These are phyloP conservation scores for Torulaspora globosa DNA, from an alignment of 1,139 yeast genomes.

Conservation along the genomic window DNA sequence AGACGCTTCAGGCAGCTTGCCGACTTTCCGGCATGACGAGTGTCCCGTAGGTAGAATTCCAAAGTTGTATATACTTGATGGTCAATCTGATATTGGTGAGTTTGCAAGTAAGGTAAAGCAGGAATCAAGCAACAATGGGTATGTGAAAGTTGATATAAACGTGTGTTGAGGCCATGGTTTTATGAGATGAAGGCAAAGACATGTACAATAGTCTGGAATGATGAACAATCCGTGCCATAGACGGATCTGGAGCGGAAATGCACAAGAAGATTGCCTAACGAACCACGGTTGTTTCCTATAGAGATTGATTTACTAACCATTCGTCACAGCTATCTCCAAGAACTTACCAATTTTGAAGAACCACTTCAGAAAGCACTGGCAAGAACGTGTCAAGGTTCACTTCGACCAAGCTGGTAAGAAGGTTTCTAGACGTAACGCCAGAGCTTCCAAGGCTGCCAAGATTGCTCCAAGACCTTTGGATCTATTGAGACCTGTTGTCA, in stretches of 20 bases:
- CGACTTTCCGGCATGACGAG: neutral
- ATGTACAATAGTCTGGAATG: no score
- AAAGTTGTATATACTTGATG: constrained; percentile 2
- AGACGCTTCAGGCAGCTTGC: neutral
- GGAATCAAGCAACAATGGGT: constrained; percentile 39
- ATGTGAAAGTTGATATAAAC: constrained; percentile 21
- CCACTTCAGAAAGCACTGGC: constrained; percentile 99
- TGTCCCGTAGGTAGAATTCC: constrained; percentile 2
- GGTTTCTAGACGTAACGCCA: constrained; percentile 91
- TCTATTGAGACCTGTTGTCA: constrained; percentile 92
- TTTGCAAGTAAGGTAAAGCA: constrained; percentile 25
- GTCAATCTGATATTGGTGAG: neutral
- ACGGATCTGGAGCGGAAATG: neutral
- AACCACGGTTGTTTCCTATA: neutral
- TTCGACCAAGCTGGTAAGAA: constrained; percentile 99
- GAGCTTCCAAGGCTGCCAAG: constrained; percentile 91
- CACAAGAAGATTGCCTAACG: neutral
- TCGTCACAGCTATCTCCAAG: constrained; percentile 85
- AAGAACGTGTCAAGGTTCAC: constrained; percentile 98
- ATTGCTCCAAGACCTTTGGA: constrained; percentile 98
- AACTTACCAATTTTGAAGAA: constrained; percentile 95
- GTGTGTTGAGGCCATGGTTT: constrained; percentile 1
- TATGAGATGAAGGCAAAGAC: neutral
- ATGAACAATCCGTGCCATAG: no score
- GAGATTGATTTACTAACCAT: constrained; percentile 14